Evolutionary conservation across 2,329 filamentous ascomycete species (phyloP).

Genomic region (Plectosphaerella cucumerina): DNA sequence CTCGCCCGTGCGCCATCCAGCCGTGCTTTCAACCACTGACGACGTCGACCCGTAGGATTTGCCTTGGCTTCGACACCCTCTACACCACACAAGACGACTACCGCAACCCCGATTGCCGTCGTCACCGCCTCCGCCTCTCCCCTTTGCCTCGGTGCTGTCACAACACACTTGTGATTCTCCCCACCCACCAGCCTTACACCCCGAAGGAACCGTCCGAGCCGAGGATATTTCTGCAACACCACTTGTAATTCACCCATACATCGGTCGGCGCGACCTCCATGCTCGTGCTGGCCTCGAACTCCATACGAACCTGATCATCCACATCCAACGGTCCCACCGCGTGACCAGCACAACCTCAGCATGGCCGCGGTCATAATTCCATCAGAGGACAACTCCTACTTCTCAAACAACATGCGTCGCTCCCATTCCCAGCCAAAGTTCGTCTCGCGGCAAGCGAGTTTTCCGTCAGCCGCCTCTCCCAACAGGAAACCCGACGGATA

Average conservation of each 20-base stretch:
- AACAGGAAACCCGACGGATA: conserved; percentile 44
- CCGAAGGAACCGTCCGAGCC: background rate
- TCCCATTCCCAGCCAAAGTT: conserved; percentile 60
- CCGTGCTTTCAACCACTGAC: no score
- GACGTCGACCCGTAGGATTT: no score
- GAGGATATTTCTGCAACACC: no score
- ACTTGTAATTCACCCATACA: background rate
- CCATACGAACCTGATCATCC: background rate
- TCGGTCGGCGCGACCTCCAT: background rate
- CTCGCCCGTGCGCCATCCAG: no score
- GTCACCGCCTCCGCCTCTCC: background rate
- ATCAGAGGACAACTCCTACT: conserved; percentile 55
- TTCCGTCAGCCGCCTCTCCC: conserved; percentile 39
- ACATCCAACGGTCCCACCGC: background rate
- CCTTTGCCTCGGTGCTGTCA: background rate
- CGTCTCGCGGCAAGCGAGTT: conserved; percentile 34
- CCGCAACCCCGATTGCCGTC: background rate
- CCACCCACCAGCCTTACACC: background rate
- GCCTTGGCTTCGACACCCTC: no score
- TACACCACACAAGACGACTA: no score
- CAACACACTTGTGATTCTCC: background rate
- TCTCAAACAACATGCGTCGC: conserved; percentile 50
- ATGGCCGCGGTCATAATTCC: conserved; percentile 40
- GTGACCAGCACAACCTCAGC: background rate
- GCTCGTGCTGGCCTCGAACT: background rate